phyloP scores from a whole-genome alignment of 306 rosid genomes.

The Senna siamea region DNA sequence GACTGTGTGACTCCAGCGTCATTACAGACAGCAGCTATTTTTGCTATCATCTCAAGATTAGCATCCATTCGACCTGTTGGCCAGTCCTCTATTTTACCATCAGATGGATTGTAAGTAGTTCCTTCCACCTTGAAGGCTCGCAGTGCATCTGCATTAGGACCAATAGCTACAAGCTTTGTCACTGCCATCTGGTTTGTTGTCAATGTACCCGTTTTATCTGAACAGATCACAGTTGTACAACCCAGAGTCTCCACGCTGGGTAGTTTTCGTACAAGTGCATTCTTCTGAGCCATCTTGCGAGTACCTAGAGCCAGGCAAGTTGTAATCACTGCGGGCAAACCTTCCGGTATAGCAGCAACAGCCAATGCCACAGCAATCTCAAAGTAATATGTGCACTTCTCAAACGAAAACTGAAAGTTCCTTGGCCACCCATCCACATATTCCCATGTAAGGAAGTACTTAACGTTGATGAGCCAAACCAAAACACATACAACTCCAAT shows the following conservation, averaged over 20 bases:
- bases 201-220: constrained; percentile 45
- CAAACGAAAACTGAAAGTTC: constrained; percentile 42
- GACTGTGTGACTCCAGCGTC: constrained; percentile 50
- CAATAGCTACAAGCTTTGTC: constrained; percentile 62
- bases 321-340: constrained; percentile 43
- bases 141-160: constrained; percentile 34
- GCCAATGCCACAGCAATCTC: constrained; percentile 49
- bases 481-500: constrained; percentile 38
- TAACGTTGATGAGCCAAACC: constrained; percentile 44
- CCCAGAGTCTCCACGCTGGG: constrained; percentile 49
- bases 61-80: constrained; percentile 52
- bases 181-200: constrained; percentile 66
- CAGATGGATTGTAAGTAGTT: constrained; percentile 57
- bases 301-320: constrained; percentile 46
- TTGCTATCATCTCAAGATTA: constrained; percentile 59
- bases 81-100: constrained; percentile 59
- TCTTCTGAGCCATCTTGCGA: constrained; percentile 46
- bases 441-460: constrained; percentile 47
- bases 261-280: constrained; percentile 57
- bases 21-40: constrained; percentile 58
- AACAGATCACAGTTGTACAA: constrained; percentile 45
- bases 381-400: constrained; percentile 45
- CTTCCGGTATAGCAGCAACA: constrained; percentile 48
- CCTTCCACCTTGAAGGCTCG: constrained; percentile 59
- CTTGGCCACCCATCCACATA: constrained; percentile 39